A percentile compares a stretch with the other conserved stretches of the same genome.
phyloP scores from a whole-genome alignment of 2,329 filamentous ascomycete genomes.

The Fusarium mexicanum region DNA sequence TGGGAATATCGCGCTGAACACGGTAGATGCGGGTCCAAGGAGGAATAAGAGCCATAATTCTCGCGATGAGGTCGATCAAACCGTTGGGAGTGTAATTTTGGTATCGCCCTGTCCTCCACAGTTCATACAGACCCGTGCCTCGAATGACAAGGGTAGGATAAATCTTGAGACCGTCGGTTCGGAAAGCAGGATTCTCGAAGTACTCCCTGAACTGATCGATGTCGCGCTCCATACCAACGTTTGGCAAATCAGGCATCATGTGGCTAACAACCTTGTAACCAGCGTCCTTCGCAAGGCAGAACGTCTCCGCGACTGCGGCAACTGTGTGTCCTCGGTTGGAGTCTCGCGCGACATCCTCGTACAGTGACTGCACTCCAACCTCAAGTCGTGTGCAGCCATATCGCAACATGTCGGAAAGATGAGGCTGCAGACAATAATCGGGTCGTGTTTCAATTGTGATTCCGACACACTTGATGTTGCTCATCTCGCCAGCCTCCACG shows the following conservation, averaged over 20 bases:
- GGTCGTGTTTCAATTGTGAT: slow-evolving; percentile 98
- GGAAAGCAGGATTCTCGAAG: slow-evolving; percentile 94
- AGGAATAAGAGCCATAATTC: slow-evolving; percentile 93
- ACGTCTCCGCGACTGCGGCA: slow-evolving; percentile 93
- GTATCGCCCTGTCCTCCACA: slow-evolving; percentile 96
- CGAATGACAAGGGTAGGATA: slow-evolving; percentile 98
- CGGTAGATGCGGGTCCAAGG: slow-evolving; percentile 99
- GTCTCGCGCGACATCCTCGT: slow-evolving; percentile 98
- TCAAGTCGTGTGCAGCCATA: slow-evolving; percentile 96
- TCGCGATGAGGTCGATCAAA: slow-evolving; percentile 91
- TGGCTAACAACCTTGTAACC: slow-evolving; percentile 99
- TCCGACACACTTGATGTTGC: slow-evolving; percentile 95
- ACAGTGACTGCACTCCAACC: slow-evolving; percentile 94
- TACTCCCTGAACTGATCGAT: slow-evolving; percentile 97
- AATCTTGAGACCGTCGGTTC: slow-evolving; percentile 97
- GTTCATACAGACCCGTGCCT: slow-evolving; percentile 93
- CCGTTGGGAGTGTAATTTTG: slow-evolving; percentile 99
- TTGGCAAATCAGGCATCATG: slow-evolving; percentile 99
- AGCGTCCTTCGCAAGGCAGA: slow-evolving; percentile 96
- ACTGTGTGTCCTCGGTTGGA: slow-evolving; percentile 98
- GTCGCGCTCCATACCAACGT: slow-evolving; percentile 98
- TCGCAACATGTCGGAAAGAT: slow-evolving; percentile 94
- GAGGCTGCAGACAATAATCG: slow-evolving; percentile 96
- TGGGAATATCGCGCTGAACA: slow-evolving; percentile 98
- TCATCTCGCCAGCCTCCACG: slow-evolving; percentile 93